A percentile compares a stretch with the other conserved stretches of the same genome.
These are phyloP conservation scores for Boletus rex-veris DNA, from an alignment of 768 basidiomycete species.

Conservation along the genomic window DNA sequence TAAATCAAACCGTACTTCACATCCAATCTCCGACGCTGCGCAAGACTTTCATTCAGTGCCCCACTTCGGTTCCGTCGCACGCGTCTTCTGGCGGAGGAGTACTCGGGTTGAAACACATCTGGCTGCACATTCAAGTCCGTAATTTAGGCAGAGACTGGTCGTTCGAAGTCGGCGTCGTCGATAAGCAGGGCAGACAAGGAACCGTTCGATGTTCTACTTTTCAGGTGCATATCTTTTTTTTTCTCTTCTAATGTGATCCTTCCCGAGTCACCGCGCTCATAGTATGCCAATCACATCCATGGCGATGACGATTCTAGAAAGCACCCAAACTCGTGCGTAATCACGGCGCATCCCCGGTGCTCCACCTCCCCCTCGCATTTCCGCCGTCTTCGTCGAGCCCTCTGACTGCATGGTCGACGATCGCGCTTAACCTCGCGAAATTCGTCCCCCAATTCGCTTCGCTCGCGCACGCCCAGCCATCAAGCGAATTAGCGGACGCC, in stretches of 20 bases:
- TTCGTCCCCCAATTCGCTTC: slow-evolving; percentile 63
- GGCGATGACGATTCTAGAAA: slow-evolving; percentile 39
- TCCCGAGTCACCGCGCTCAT: background rate
- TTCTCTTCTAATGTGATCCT: background rate
- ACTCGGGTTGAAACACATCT: slow-evolving; percentile 63
- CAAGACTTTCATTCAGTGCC: slow-evolving; percentile 66
- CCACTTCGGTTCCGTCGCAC: slow-evolving; percentile 32
- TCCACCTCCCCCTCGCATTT: slow-evolving; percentile 71
- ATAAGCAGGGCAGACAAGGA: slow-evolving; percentile 56
- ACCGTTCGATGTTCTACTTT: slow-evolving; percentile 72
- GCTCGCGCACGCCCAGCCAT: slow-evolving; percentile 30
- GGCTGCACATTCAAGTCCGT: slow-evolving; percentile 75
- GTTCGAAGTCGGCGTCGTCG: slow-evolving; percentile 72
- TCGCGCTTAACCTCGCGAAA: slow-evolving; percentile 57
- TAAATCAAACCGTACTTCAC: slow-evolving; percentile 71
- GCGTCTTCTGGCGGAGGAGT: slow-evolving; percentile 20
- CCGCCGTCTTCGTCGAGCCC: slow-evolving; percentile 50
- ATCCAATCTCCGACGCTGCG: slow-evolving; percentile 73
- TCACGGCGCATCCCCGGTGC: slow-evolving; percentile 45
- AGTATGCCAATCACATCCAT: slow-evolving; percentile 6
- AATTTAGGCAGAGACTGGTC: slow-evolving; percentile 67
- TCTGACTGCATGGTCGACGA: slow-evolving; percentile 68
- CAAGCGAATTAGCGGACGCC: slow-evolving; percentile 21
- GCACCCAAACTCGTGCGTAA: slow-evolving; percentile 47
- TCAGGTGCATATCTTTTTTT: slow-evolving; percentile 48